Conservation (phyloP, 805 yeast genomes). For the Saccharomyces paradoxus region DNA sequence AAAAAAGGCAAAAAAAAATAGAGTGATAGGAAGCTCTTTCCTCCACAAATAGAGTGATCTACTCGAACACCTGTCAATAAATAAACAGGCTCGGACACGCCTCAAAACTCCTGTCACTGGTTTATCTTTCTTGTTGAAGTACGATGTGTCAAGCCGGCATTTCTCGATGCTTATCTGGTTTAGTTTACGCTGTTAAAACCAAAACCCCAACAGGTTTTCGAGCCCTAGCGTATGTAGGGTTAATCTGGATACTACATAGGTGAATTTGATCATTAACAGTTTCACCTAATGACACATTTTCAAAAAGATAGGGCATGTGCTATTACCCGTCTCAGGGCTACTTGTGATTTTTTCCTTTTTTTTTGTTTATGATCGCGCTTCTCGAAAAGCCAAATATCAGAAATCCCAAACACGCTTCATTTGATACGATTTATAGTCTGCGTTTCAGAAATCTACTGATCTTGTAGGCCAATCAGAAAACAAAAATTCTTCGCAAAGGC, state of each 20-base stretch:
- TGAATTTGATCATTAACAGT: too few species aligned
- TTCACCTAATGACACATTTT: not conserved
- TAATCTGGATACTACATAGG: not conserved
- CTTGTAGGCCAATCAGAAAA: not conserved
- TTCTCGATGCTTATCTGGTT: not conserved
- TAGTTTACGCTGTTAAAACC: not conserved
- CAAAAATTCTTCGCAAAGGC: not conserved
- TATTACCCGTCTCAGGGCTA: not conserved
- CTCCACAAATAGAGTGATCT: not conserved
- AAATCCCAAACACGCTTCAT: not conserved
- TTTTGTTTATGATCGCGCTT: not conserved
- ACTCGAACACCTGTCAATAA: not conserved
- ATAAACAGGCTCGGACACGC: not conserved
- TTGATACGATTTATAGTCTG: not conserved
- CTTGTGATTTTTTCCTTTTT: not conserved
- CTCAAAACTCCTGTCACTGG: not conserved
- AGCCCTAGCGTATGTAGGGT: not conserved
- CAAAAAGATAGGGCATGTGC: not conserved
- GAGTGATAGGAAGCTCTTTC: not conserved
- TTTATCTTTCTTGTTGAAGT: not conserved
- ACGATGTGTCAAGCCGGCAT: not conserved
- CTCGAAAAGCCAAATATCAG: not conserved
- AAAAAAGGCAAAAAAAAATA: not conserved
- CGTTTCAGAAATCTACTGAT: not conserved
- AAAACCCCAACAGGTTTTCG: not conserved